Conservation (phyloP, 176 grass and related monocot species). For the Rhynchospora pubera region DNA sequence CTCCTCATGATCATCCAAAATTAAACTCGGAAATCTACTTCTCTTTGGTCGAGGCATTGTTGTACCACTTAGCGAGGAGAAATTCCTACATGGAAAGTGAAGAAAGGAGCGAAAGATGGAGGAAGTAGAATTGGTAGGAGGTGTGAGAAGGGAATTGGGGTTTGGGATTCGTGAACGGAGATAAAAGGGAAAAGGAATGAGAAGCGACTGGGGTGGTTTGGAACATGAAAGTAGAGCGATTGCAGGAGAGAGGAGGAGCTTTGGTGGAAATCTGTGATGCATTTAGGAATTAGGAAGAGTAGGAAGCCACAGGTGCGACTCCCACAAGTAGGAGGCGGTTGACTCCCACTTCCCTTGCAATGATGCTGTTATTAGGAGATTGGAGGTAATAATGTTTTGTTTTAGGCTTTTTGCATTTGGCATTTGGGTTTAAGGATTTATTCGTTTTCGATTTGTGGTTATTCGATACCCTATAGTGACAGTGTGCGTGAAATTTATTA, state of each 20-base stretch:
- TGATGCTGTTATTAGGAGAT: too few species aligned
- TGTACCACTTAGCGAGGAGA: constrained; percentile 11
- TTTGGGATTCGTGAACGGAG: constrained; percentile 1
- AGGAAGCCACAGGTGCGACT: background rate
- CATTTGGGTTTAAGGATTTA: too few species aligned
- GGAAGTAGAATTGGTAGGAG: background rate
- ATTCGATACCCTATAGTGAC: too few species aligned
- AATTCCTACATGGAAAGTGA: background rate
- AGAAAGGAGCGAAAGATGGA: background rate
- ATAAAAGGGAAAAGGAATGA: background rate
- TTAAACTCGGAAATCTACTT: background rate
- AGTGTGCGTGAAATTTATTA: too few species aligned
- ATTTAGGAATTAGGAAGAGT: background rate
- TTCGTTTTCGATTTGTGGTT: too few species aligned
- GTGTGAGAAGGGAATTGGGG: background rate
- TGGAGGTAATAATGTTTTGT: too few species aligned
- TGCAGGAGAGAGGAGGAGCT: background rate
- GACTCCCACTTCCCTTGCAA: too few species aligned
- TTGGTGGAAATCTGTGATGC: background rate
- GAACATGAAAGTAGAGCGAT: background rate
- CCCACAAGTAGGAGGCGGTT: too few species aligned
- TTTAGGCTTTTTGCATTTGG: too few species aligned
- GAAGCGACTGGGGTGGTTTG: background rate
- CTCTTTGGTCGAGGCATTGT: background rate
- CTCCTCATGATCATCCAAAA: background rate